These are phyloP conservation scores for Trichoderma koningii DNA, from an alignment of 2,329 filamentous ascomycete species.

Conservation along the genomic window DNA sequence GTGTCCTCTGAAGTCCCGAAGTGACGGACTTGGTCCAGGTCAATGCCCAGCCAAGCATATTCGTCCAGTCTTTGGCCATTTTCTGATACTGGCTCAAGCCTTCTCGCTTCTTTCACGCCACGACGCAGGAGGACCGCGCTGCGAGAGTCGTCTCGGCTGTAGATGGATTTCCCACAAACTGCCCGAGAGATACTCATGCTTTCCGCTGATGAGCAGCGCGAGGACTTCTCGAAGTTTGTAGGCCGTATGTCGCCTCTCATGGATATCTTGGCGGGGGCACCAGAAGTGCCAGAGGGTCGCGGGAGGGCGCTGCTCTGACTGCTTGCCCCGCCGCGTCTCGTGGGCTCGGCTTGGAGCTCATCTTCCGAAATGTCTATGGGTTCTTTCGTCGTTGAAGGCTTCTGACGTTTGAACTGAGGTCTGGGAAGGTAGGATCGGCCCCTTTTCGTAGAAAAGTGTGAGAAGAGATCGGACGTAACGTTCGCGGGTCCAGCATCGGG, in stretches of 20 bases:
- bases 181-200: constrained; percentile 32
- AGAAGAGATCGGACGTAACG: constrained; percentile 33
- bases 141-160: background rate
- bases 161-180: constrained; percentile 32
- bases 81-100: constrained; percentile 20
- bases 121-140: constrained; percentile 19
- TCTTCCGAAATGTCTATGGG: constrained; percentile 36
- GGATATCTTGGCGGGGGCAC: background rate
- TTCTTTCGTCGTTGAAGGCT: constrained; percentile 20
- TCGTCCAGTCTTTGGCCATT: background rate
- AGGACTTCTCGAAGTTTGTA: constrained; percentile 29
- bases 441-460: constrained; percentile 22
- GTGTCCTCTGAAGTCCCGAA: constrained; percentile 29
- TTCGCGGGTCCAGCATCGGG: constrained; percentile 30
- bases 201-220: background rate
- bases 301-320: background rate
- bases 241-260: constrained; percentile 36
- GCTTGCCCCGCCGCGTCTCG: background rate
- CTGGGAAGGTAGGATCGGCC: constrained; percentile 16
- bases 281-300: background rate
- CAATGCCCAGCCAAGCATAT: constrained; percentile 33
- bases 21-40: constrained; percentile 26
- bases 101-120: background rate
- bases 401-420: constrained; percentile 30
- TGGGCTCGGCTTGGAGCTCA: constrained; percentile 34